These are phyloP conservation scores for Phytophthora sp. DNA, from an alignment of 352 stramenopile species.

Conservation along the genomic window DNA sequence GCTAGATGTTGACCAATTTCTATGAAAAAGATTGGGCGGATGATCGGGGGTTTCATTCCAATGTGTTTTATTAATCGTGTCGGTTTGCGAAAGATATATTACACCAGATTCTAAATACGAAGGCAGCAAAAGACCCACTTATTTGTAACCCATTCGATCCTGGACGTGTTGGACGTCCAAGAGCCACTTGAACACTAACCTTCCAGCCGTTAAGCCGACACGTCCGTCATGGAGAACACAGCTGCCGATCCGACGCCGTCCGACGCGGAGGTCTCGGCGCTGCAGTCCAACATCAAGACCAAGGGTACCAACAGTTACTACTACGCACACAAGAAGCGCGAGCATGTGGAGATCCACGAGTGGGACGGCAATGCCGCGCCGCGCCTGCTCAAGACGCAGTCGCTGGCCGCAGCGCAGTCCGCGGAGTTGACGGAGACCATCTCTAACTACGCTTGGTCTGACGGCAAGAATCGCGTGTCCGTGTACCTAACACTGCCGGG, in stretches of 20 bases:
- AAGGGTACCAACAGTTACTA: constrained; percentile 90
- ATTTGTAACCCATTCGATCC: too few species aligned
- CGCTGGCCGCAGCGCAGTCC: constrained; percentile 34
- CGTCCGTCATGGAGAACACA: constrained; percentile 34
- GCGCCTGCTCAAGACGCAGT: constrained; percentile 70
- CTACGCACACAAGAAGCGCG: constrained; percentile 87
- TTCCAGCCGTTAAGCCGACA: neutral
- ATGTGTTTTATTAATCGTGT: too few species aligned
- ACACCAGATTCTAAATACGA: too few species aligned
- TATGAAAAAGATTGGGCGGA: neutral
- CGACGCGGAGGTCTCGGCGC: constrained; percentile 48
- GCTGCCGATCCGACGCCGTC: neutral
- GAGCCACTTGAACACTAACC: too few species aligned
- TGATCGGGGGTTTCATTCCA: too few species aligned
- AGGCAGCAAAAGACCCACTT: too few species aligned
- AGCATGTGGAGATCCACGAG: constrained; percentile 79
- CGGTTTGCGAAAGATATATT: too few species aligned
- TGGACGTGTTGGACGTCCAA: too few species aligned
- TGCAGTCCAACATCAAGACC: constrained; percentile 84
- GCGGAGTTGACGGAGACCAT: constrained; percentile 59
- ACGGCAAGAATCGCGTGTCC: constrained; percentile 81
- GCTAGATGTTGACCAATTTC: too few species aligned
- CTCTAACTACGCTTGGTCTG: constrained; percentile 82
- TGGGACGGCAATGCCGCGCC: constrained; percentile 83
- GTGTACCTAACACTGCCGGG: constrained; percentile 75